Base-by-base conservation (phyloP, 495 filamentous ascomycete species). In the Penicillium verhagenii region DNA sequence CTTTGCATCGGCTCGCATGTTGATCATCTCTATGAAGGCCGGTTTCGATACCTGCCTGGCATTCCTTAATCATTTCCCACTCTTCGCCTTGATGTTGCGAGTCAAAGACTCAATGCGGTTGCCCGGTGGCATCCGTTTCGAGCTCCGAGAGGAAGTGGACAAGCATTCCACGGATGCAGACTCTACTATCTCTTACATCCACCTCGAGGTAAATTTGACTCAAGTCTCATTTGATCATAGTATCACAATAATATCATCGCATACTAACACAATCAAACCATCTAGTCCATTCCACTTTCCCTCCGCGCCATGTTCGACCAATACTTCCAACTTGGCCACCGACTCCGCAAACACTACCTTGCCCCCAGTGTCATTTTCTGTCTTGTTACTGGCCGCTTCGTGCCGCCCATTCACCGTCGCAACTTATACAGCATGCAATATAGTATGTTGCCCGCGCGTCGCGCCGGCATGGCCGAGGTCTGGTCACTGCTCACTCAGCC, bases 381-480 rank as follows among this genome's bases (percentile, higher is more conserved):
- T 52, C 83, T 99, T 2, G 75, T 91, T 24, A 96, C 91, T 1
- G 94, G 94, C 54, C 88, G 86, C 46, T 96, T 96, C 57, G 90
- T 88, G 21, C 90, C 90, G 5, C 93, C 95, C 0, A 93, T 99
- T 29, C 91, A 96, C 67, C 81, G 94, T 8, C 91, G 92, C 65
- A 96, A 91, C 65, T 77, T 99, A 40, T 99, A 99, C 72, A 92
- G 90, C 53, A 84, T 99, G 62, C 94, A 99, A 72, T 99, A 99
- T 72, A 94, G 89, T 74, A 97, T 97, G 95, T 78, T 99, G 26
- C 94, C 94, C 5, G 86, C 89, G 10, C 84, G 78, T 37, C 77
- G 94, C 6, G 90, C 89, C 0, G 83, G 89, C 2, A 86, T 97
- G 46, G 69, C 78, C 55, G 92, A 97, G 66, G 85, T 97, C 57